phyloP scores from a whole-genome alignment of 169 alveolate genomes.

The Plasmodium vivax region DNA sequence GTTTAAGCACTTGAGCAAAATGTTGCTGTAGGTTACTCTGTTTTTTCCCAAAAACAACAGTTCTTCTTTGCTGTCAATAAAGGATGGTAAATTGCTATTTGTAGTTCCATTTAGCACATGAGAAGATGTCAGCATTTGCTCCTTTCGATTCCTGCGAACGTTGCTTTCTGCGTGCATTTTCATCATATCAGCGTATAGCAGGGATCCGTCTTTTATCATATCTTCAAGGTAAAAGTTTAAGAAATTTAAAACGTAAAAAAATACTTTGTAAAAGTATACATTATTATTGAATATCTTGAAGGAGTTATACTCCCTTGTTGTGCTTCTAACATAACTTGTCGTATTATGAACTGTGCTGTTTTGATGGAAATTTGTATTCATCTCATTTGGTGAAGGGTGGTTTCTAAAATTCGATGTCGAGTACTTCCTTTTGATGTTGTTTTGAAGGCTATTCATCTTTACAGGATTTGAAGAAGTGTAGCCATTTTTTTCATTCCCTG shows the following conservation, averaged over 20 bases:
- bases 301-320: conserved; percentile 38
- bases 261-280: conserved; percentile 57
- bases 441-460: conserved; percentile 42
- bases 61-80: conserved; percentile 69
- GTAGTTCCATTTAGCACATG: conserved; percentile 42
- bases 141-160: conserved; percentile 71
- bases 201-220: conserved; percentile 71
- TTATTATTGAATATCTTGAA: conserved; percentile 53
- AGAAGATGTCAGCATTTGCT: conserved; percentile 43
- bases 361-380: conserved; percentile 44
- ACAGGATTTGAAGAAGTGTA: background rate
- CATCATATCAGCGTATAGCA: conserved; percentile 71
- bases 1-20: conserved; percentile 59
- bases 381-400: conserved; percentile 45
- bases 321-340: conserved; percentile 36
- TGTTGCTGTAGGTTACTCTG: conserved; percentile 54
- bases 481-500: conserved; percentile 18
- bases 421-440: conserved; percentile 55
- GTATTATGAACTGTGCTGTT: conserved; percentile 18
- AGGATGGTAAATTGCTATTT: conserved; percentile 37
- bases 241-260: conserved; percentile 69
- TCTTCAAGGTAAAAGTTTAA: conserved; percentile 73
- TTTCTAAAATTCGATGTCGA: conserved; percentile 52
- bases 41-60: conserved; percentile 59
- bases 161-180: conserved; percentile 71